Base-by-base conservation (phyloP, 2,329 filamentous ascomycete genomes). In the Emmonsiellopsis sp. region DNA sequence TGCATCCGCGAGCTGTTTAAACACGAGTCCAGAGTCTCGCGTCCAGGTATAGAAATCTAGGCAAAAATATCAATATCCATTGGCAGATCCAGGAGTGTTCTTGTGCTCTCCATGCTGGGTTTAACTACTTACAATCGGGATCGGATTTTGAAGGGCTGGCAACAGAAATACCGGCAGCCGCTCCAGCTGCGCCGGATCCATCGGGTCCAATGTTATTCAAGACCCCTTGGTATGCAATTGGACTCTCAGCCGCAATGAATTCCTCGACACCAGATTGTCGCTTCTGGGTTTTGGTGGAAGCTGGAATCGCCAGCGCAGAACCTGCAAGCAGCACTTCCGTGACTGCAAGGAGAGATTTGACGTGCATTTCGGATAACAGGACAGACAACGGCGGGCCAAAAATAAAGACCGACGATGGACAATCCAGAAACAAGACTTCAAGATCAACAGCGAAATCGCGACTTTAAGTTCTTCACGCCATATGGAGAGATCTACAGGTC, bases 1-100 rank as follows among this genome's bases (percentile, higher is more conserved):
- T 16, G 80, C 75, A 61, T 91, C 87, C 7, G 86, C 74, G 13
- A 91, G 69, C 26, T 74, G 73, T 70, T 88, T 89, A 72, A 86
- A 81, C 2, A 82, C 81, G 32, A 91, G 75, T 26, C 83, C 85
- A 13, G 84, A 79, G 66, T 92, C 87, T 62, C 87, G 75, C 1
- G 84, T 89, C 87, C 87, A 92, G 1, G 85, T 89, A 63, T 83
- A 91, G 64, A 79, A 90, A 67, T 91, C 85, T 88, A 48, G 1
- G n/a, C 11, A 35, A 8, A 48, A 15, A 48, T 26, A 34, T 46
- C 43, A 32, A 38, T 26, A 26, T 10, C n/a, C 7, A 38, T 2
- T 10, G n/a, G 31, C 20, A 53, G 13, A 49, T 26, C 20, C 5
- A 26, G 20, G 20, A 26, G 20, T 26, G 5, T 3, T 26, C 20